Percentiles rank a stretch among this genome's conserved stretches.
Evolutionary conservation across 2,329 filamentous ascomycete genomes (phyloP).

Genomic region (Pseudogymnoascus sp.): DNA sequence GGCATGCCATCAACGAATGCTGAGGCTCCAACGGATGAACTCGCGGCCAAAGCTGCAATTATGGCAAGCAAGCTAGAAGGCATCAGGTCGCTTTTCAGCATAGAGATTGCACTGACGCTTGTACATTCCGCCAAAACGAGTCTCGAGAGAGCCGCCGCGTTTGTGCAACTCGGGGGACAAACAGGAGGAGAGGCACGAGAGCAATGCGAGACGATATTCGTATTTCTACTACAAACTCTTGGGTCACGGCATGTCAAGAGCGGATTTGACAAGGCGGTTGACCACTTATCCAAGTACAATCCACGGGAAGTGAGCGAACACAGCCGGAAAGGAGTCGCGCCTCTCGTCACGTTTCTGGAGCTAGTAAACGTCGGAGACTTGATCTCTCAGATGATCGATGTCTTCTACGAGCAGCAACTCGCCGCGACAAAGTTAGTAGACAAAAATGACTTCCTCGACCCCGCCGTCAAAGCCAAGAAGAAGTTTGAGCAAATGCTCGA

Average conservation of each 20-base stretch:
- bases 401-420: slow-evolving; percentile 96
- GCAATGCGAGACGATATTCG: slow-evolving; percentile 85
- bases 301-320: slow-evolving; percentile 72
- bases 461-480: slow-evolving; percentile 90
- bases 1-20: slow-evolving; percentile 34
- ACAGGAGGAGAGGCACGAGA: slow-evolving; percentile 75
- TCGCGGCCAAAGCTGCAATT: slow-evolving; percentile 93
- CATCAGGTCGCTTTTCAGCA: slow-evolving; percentile 90
- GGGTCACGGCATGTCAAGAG: slow-evolving; percentile 79
- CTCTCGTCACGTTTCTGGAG: slow-evolving; percentile 90
- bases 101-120: slow-evolving; percentile 84
- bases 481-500: slow-evolving; percentile 98
- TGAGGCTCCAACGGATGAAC: slow-evolving; percentile 77
- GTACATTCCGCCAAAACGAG: slow-evolving; percentile 84
- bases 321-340: slow-evolving; percentile 65
- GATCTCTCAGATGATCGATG: slow-evolving; percentile 97
- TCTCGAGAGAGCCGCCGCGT: slow-evolving; percentile 74
- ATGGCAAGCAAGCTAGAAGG: slow-evolving; percentile 93
- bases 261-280: slow-evolving; percentile 90
- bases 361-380: slow-evolving; percentile 96
- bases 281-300: slow-evolving; percentile 84
- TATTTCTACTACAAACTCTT: slow-evolving; percentile 72
- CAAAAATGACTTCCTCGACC: slow-evolving; percentile 88
- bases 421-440: slow-evolving; percentile 75
- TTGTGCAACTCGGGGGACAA: slow-evolving; percentile 71